Percentiles rank a stretch among this genome's conserved stretches.
Conservation (phyloP, 371 early-diverging fungal species). For the Saksenaea oblongispora region DNA sequence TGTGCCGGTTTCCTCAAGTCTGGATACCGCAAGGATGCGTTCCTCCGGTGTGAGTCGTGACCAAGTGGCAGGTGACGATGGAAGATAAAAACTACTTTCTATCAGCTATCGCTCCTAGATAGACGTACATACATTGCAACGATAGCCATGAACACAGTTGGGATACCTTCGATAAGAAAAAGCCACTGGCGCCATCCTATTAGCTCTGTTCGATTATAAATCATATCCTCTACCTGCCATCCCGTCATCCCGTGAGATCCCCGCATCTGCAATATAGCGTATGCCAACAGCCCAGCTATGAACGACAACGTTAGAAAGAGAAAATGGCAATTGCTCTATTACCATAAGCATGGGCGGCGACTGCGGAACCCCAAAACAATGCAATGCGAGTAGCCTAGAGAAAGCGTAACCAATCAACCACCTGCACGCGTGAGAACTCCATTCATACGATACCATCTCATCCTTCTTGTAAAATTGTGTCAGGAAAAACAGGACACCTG, state of each 20-base stretch:
- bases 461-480: constrained; percentile 48
- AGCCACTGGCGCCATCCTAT: constrained; percentile 29
- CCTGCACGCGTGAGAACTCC: not conserved
- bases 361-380: constrained; percentile 50
- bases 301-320: not conserved
- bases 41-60: constrained; percentile 32
- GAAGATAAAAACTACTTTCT: constrained; percentile 29
- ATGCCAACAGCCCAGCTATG: constrained; percentile 49
- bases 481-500: constrained; percentile 41
- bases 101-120: not conserved
- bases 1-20: constrained; percentile 18
- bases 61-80: constrained; percentile 44
- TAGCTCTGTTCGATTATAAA: not conserved
- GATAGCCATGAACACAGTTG: constrained; percentile 39
- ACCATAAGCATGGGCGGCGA: constrained; percentile 52
- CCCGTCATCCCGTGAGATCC: constrained; percentile 40
- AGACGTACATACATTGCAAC: constrained; percentile 33
- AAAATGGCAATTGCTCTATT: not conserved
- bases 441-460: constrained; percentile 30
- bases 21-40: constrained; percentile 23
- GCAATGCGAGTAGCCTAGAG: constrained; percentile 46
- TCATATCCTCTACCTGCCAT: constrained; percentile 31
- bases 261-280: constrained; percentile 41
- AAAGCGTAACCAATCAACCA: not conserved
- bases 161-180: constrained; percentile 54